Base-by-base conservation (phyloP, 495 filamentous ascomycete genomes). In the Pyrenula aspistea region DNA sequence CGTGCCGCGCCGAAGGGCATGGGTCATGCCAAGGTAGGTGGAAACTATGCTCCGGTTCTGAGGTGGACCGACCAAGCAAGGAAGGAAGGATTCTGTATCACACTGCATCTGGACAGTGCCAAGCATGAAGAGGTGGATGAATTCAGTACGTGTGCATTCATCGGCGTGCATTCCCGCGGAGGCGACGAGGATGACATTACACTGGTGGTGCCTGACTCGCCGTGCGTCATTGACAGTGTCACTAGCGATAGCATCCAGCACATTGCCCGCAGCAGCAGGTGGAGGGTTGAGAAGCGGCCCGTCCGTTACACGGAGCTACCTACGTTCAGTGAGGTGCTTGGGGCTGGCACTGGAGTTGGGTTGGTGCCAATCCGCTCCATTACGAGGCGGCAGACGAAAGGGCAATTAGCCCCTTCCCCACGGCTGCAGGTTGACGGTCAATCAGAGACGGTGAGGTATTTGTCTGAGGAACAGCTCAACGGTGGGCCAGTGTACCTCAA, bases 191-290 rank as follows among this genome's bases (percentile, higher is more conserved):
- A 60, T 8, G 19, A 12, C 21, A 25, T 36, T 22, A 56, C 54
- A 12, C 65, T 89, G 0, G 81, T 88, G 0, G 79, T 86, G 23
- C 83, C 86, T 12, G 78, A 86, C 61, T 82, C 77, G 56, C 77
- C 76, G 65, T 80, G 73, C 31, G 80, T 85, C 22, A 87, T 90
- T 58, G 65, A 80, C 57, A 86, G 81, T 60, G 79, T 88, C n/a
- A 90, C 86, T 4, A 78, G 73, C 22, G 74, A 81, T 51, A 82
- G 77, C 57, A 66, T 80, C 36, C 69, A 77, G 60, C 69, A 79
- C 57, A 80, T 90, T 56, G 86, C 70, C 0, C 67, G 68, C 55
- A 61, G 61, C 0, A 77, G 76, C 59, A 82, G 83, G 1, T 86
- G 82, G 82, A 74, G 72, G 54, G 78, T 83, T 2, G 83, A 86